A percentile compares a stretch with the other conserved stretches of the same genome.
These are phyloP conservation scores for Citrus reticulata DNA, from an alignment of 345 rosid species.

Conservation along the genomic window DNA sequence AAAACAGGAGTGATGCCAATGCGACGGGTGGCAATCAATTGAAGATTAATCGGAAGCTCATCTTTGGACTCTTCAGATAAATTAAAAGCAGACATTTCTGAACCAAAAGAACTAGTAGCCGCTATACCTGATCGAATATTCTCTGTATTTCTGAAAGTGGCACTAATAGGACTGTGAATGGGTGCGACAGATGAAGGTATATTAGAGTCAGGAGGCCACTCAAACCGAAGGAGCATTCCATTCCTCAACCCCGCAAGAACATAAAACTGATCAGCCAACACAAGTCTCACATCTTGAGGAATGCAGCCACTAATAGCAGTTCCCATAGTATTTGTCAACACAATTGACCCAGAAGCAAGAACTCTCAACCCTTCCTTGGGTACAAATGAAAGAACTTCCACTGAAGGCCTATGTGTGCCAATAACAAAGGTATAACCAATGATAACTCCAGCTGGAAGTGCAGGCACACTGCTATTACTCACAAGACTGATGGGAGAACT, in stretches of 20 bases:
- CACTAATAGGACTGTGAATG: constrained; percentile 21
- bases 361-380: constrained; percentile 63
- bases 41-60: constrained; percentile 52
- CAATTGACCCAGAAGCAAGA: constrained; percentile 75
- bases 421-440: constrained; percentile 64
- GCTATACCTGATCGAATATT: constrained; percentile 12
- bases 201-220: constrained; percentile 62
- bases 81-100: constrained; percentile 25
- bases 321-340: constrained; percentile 63
- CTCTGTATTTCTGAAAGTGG: constrained; percentile 32
- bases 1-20: constrained; percentile 97
- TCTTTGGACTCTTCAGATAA: constrained; percentile 25
- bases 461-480: constrained; percentile 27
- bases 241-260: constrained; percentile 92
- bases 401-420: constrained; percentile 97
- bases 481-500: constrained; percentile 24
- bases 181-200: constrained; percentile 31
- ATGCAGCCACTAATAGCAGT: constrained; percentile 75
- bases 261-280: constrained; percentile 72
- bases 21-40: constrained; percentile 83
- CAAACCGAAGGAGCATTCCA: constrained; percentile 97
- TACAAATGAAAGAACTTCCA: constrained; percentile 72
- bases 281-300: constrained; percentile 98
- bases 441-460: constrained; percentile 62
- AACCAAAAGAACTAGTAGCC: constrained; percentile 25